Conservation (phyloP, 2,329 filamentous ascomycete species). For the Meredithiella fracta region DNA sequence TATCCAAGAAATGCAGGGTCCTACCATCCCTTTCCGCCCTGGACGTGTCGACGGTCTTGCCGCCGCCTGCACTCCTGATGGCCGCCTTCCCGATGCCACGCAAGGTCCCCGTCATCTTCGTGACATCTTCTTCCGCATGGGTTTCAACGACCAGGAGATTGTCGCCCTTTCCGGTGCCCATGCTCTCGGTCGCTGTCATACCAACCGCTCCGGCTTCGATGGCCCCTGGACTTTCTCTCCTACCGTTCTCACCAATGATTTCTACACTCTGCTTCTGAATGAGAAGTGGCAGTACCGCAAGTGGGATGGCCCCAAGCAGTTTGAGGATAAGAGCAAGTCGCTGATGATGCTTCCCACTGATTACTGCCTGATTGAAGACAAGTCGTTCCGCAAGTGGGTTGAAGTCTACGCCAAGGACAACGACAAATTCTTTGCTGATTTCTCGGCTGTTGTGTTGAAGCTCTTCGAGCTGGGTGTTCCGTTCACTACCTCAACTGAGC, state of each 20-base stretch:
- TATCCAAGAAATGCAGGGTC: conserved; percentile 91
- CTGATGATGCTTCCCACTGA: conserved; percentile 98
- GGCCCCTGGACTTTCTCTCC: conserved; percentile 90
- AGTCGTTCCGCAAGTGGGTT: conserved; percentile 63
- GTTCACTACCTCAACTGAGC: conserved; percentile 43
- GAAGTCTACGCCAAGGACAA: conserved; percentile 85
- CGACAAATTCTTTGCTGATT: conserved; percentile 86
- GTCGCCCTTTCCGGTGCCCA: conserved; percentile 78
- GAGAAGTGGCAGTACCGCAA: conserved; percentile 89
- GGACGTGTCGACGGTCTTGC: conserved; percentile 69
- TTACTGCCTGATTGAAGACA: conserved; percentile 73
- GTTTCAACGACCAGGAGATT: conserved; percentile 93
- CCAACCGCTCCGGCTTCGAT: conserved; percentile 70
- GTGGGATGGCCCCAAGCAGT: conserved; percentile 82
- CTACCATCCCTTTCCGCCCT: conserved; percentile 71
- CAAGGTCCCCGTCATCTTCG: conserved; percentile 71
- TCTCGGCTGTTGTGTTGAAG: conserved; percentile 58
- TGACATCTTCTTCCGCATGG: conserved; percentile 90
- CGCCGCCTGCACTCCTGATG: conserved; percentile 79
- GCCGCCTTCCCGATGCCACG: conserved; percentile 64
- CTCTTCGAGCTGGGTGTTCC: conserved; percentile 92
- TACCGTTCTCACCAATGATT: conserved; percentile 87
- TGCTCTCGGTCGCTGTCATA: conserved; percentile 78
- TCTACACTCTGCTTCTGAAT: conserved; percentile 69
- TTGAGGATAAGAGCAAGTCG: conserved; percentile 75